phyloP scores from a whole-genome alignment of 2,329 filamentous ascomycete species.

The Pestalotiopsis sp. region DNA sequence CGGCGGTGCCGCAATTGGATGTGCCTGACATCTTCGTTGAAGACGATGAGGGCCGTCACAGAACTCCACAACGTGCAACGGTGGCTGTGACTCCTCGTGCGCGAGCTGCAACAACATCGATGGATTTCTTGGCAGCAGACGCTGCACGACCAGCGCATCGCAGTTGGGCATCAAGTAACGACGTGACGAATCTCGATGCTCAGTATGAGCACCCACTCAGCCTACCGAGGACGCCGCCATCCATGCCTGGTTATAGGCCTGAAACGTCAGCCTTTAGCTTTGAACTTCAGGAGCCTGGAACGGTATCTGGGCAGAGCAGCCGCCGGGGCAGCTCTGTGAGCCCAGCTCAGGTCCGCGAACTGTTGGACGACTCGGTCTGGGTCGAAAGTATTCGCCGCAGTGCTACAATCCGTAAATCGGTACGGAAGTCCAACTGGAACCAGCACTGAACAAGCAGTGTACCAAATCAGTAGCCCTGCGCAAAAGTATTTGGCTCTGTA shows the following conservation, averaged over 20 bases:
- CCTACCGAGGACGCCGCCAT: conserved; percentile 49
- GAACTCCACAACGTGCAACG: conserved; percentile 29
- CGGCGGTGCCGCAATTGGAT: conserved; percentile 73
- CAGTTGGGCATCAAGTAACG: conserved; percentile 45
- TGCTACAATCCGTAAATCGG: conserved; percentile 65
- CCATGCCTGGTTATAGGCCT: conserved; percentile 40
- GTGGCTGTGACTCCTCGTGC: conserved; percentile 24
- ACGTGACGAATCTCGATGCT: conserved; percentile 45
- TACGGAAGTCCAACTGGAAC: conserved; percentile 34
- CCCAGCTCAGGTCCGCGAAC: conserved; percentile 76
- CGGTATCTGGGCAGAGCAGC: conserved; percentile 45
- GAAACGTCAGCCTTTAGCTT: conserved; percentile 61
- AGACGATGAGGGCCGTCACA: conserved; percentile 61
- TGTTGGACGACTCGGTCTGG: conserved; percentile 89
- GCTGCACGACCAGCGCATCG: conserved; percentile 37
- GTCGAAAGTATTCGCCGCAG: conserved; percentile 89
- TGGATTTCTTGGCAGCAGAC: conserved; percentile 38
- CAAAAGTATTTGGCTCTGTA: not conserved
- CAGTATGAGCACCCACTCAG: conserved; percentile 54
- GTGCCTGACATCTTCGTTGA: conserved; percentile 92
- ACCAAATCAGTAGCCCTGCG: too few relatives aligned
- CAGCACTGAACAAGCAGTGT: conserved; percentile 11
- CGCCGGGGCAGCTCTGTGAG: conserved; percentile 71
- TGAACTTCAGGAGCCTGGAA: conserved; percentile 51
- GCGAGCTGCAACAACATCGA: conserved; percentile 19